Percentiles rank a stretch among this genome's conserved stretches.
Conservation (phyloP, 768 basidiomycete genomes). For the Postia placenta region DNA sequence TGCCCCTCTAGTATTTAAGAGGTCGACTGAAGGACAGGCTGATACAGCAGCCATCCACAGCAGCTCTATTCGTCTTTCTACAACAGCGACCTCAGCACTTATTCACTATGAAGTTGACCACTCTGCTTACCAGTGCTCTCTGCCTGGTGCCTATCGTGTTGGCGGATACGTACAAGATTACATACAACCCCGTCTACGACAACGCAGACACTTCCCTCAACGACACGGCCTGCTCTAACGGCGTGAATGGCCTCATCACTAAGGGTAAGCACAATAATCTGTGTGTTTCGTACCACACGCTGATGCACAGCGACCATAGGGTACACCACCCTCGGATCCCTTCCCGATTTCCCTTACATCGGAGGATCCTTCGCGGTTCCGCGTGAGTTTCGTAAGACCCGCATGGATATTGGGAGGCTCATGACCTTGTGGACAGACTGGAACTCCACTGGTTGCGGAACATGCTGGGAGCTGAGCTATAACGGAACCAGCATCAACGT, state of each 20-base stretch:
- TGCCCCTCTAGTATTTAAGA: too few species aligned
- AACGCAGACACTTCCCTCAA: slow-evolving; percentile 30
- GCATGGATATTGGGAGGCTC: too few species aligned
- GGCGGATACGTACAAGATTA: slow-evolving; percentile 13
- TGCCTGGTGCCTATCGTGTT: not conserved
- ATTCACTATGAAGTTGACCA: not conserved
- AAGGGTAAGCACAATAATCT: slow-evolving; percentile 15
- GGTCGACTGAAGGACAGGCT: too few species aligned
- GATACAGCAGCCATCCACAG: too few species aligned
- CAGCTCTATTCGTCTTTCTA: too few species aligned
- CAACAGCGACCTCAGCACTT: too few species aligned
- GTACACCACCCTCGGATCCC: slow-evolving; percentile 42
- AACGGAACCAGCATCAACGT: slow-evolving; percentile 39
- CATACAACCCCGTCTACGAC: slow-evolving; percentile 50
- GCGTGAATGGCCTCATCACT: slow-evolving; percentile 25
- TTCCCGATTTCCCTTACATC: slow-evolving; percentile 57
- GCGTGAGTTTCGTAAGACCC: slow-evolving; percentile 17
- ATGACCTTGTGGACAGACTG: slow-evolving; percentile 25
- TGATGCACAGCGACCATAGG: slow-evolving; percentile 1
- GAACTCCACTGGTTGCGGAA: slow-evolving; percentile 52
- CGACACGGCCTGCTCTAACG: slow-evolving; percentile 45
- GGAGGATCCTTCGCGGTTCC: slow-evolving; percentile 46
- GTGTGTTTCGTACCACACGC: not conserved
- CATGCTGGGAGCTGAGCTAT: slow-evolving; percentile 56
- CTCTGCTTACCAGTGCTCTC: not conserved